Base-by-base conservation (phyloP, 345 rosid species). In the Eucalyptus rudis region DNA sequence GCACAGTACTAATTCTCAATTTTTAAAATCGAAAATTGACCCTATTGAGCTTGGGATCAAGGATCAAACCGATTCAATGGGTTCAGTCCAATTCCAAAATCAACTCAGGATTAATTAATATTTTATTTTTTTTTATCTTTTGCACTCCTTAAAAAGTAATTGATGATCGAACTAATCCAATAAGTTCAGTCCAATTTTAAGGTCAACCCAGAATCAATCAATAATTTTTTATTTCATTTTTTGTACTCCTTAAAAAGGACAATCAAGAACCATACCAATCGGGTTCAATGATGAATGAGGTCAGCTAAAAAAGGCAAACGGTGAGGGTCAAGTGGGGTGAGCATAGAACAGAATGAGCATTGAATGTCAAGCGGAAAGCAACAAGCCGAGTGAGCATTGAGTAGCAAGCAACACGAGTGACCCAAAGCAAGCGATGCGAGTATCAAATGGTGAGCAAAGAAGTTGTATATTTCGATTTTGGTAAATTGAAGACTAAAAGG, bases 1-100 rank as follows among this genome's bases (percentile, higher is more conserved):
- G 0, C 5, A 13, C 5, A 13, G 1, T 49, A 1, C 1, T 1
- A 1, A 0, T 4, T 1, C 6, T 13, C 50, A 4, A 49, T 49
- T 49, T 49, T 49, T 49, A 49, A 2, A 1, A 49, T 0, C 1
- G 6, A 49, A 2, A 0, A 49, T 1, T 5, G 2, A 49, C 1
- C 6, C 1, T 49, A 49, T 13, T 13, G 0, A 49, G 5, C 15
- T 12, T 49, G 1, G 5, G 15, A 4, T 2, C 5, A 14, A 49
- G 5, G 50, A 4, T 5, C 15, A 4, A 2, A 49, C 14, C 1
- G 6, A 49, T 49, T 2, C 1, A 49, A 49, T 49, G 6, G 13
- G 1, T 49, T 49, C 0, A 1, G 2, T 2, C 6, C 2, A 2
- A 5, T 49, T 49, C 13, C 50, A 49, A 49, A 0, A 0, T 13